Base-by-base conservation (phyloP, 345 rosid species). In the Limnanthes douglasii region DNA sequence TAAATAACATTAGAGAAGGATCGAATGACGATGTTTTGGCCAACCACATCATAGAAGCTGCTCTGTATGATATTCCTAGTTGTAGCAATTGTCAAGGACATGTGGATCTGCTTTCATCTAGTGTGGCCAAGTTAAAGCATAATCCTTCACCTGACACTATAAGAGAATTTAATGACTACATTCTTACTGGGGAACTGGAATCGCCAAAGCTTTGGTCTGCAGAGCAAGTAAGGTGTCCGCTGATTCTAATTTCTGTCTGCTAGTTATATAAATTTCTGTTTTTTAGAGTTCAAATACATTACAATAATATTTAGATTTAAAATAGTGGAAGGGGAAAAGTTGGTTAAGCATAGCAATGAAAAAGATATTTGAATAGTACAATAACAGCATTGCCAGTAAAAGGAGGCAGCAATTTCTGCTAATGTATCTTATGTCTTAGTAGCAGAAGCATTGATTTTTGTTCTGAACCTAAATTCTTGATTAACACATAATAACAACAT, bases 121-220 rank as follows among this genome's bases (percentile, higher is more conserved):
- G 48, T 17, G 79, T 69, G 53, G 73, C 86, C 52, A 66, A 57
- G 44, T 38, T 84, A 39, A 71, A 54, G 56, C 59, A 70, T 37
- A 64, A 25, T 44, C 54, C 60, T 36, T 50, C 77, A 10, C 59
- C 62, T 15, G 53, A 51, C 54, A 34, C 48, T 35, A 37, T 35
- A 54, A 64, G 64, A 32, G 86, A 77, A 36, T 81, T 80, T 62
- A 68, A 60, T 50, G 96, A 85, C 51, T 68, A 72, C 65, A 26
- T 58, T 50, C 94, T 88, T 23, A 66, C 38, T 43, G 98, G 92
- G 43, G 74, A 65, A 59, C 52, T 88, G 28, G 77, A 74, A 50
- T 65, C 43, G 42, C 95, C 97, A 26, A 83, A 59, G 66, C 84
- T 88, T 36, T 88, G 97, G 97, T 84, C 94, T 41, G 92, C 95